A percentile compares a stretch with the other conserved stretches of the same genome.
Conservation (phyloP, 495 filamentous ascomycete species). For the Penicillium taxi region DNA sequence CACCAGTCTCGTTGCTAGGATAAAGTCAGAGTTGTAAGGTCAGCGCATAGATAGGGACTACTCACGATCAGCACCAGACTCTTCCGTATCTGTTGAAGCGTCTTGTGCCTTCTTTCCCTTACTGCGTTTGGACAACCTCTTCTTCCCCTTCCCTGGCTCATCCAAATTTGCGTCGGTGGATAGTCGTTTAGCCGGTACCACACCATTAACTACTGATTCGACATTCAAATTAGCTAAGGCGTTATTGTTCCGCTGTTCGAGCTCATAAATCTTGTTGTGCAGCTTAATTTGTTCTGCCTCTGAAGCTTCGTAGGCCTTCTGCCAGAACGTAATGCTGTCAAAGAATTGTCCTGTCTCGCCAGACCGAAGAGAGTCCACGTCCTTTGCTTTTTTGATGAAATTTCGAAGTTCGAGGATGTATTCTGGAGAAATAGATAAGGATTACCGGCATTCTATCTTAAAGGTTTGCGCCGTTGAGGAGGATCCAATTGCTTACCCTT, state of each 20-base stretch:
- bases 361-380: conserved; percentile 1
- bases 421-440: conserved; percentile 18
- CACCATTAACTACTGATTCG: too few relatives aligned
- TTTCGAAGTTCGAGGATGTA: conserved; percentile 32
- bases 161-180: too few relatives aligned
- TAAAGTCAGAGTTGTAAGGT: not conserved
- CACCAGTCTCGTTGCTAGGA: conserved; percentile 17
- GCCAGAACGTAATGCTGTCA: conserved; percentile 45
- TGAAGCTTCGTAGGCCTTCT: conserved; percentile 38
- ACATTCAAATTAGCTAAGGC: too few relatives aligned
- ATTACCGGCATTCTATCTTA: not conserved
- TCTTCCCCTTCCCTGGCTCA: too few relatives aligned
- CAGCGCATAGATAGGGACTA: too few relatives aligned
- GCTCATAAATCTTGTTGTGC: conserved; percentile 32
- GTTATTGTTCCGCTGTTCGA: conserved; percentile 37
- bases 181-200: too few relatives aligned
- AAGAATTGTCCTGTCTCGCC: conserved; percentile 27
- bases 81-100: not conserved
- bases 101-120: too few relatives aligned
- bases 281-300: conserved; percentile 39
- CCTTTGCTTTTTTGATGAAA: conserved; percentile 22
- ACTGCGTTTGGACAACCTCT: too few relatives aligned
- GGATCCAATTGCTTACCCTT: conserved; percentile 31
- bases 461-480: too few relatives aligned
- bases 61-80: not conserved